Percentiles rank a stretch among this genome's conserved stretches.
These are phyloP conservation scores for Naganishia friedmannii DNA, from an alignment of 768 basidiomycete species.

Conservation along the genomic window DNA sequence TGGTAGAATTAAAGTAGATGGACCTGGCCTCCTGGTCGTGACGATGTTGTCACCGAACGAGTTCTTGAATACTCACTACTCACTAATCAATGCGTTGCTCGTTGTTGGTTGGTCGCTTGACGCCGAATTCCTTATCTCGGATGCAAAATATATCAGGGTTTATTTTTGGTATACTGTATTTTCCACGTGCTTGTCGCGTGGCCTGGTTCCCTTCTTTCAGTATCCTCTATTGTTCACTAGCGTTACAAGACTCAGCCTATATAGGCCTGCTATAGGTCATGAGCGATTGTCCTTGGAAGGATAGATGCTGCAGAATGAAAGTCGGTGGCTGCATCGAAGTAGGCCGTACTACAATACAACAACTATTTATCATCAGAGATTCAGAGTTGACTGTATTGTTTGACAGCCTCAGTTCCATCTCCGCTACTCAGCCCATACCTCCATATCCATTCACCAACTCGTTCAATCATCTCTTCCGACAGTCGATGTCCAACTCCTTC, in stretches of 20 bases:
- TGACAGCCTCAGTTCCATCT: background rate
- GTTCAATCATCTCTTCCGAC: conserved; percentile 62
- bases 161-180: background rate
- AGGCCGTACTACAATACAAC: background rate
- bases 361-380: background rate
- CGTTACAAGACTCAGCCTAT: no score
- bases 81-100: background rate
- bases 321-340: background rate
- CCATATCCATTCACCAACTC: conserved; percentile 51
- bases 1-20: background rate
- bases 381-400: conserved; percentile 2
- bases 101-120: background rate
- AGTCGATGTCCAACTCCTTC: conserved; percentile 64
- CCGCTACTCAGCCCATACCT: conserved; percentile 37
- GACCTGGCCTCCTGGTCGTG: background rate
- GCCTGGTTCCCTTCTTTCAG: no score
- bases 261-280: no score
- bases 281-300: no score
- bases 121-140: conserved; percentile 24
- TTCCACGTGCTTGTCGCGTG: conserved; percentile 3
- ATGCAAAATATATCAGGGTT: background rate
- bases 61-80: background rate
- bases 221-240: no score
- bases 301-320: no score
- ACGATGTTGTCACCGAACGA: background rate